Evolutionary conservation across 2,329 filamentous ascomycete species (phyloP), one percentile per base, ranked within the genome.

Genomic region (Alternaria longipes): DNA sequence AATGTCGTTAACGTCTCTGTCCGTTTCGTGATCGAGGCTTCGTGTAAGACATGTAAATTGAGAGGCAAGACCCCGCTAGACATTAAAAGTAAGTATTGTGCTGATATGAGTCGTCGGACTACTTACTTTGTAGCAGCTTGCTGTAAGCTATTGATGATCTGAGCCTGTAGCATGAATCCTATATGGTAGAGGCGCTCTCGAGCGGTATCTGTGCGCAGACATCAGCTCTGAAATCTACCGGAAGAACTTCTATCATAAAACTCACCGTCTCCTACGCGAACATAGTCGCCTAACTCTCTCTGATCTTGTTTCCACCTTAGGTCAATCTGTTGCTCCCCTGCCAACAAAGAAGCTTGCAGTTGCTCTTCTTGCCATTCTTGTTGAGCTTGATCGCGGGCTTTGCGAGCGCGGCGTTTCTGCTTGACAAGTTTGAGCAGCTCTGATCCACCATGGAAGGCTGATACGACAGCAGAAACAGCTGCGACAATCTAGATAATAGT

Each of bases 381-480:
- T 46, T 72, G 71, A 12, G 62, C 64, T 52, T 66, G 63, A 12
- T 63, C 52, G 28, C 68, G 68, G 34, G 70, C 56, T 54, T 78
- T 78, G 46, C 71, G 67, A 18, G 71, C 67, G 30, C 69, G 69
- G 28, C 72, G 73, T 49, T 74, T 75, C 59, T 77, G 73, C 62
- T 75, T 75, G 61, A 81, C 70, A 20, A 71, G 67, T 44, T 76
- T 71, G 30, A 78, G 65, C 50, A 81, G 66, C 28, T 81, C 79
- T 30, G 79, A 76, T 16, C 74, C 79, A n/a, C 72, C 76, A 62
- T 81, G 78, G 63, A 82, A 82, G 8, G 80, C 79, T 11, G 76
- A 79, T 8, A 81, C 71, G 11, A 82, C 75, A 8, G 80, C 78
- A n/a, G 78, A 70, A n/a, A 82, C 78, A 51, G 79, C 80, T 24